Conservation (phyloP, 495 filamentous ascomycete species). For the Tuber microsphaerosporum region DNA sequence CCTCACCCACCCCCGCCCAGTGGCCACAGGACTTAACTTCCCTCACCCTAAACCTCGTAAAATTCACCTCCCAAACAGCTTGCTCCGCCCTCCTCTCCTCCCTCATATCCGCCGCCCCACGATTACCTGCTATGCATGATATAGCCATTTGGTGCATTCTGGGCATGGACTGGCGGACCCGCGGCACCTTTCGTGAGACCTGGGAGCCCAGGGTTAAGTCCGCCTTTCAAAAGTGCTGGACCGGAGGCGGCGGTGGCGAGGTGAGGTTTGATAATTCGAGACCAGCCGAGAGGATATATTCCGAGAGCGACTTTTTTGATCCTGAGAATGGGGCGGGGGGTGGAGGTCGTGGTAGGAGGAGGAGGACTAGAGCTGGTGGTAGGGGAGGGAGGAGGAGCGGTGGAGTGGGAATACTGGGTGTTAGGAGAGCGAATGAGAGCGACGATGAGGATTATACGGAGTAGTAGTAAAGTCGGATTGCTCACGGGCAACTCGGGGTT, state of each 20-base stretch:
- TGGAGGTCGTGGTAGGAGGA: constrained; percentile 34
- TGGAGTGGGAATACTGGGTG: neutral
- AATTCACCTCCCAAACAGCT: constrained; percentile 7
- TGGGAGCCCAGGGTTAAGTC: constrained; percentile 68
- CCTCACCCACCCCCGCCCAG: constrained; percentile 1
- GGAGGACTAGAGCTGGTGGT: constrained; percentile 11
- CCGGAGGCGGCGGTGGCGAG: constrained; percentile 42
- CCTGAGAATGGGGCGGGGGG: constrained; percentile 25
- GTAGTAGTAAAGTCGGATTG: neutral
- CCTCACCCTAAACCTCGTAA: constrained; percentile 11
- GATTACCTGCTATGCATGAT: neutral
- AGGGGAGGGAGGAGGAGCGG: neutral
- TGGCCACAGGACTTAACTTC: constrained; percentile 12
- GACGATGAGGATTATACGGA: neutral
- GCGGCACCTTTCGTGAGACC: constrained; percentile 29
- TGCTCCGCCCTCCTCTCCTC: constrained; percentile 19
- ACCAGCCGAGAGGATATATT: constrained; percentile 53
- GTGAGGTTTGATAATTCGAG: constrained; percentile 41
- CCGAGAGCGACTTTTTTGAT: constrained; percentile 51
- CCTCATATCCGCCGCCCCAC: constrained; percentile 14
- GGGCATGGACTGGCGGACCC: constrained; percentile 24
- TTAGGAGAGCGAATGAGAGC: neutral
- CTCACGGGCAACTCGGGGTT: neutral
- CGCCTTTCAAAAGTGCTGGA: constrained; percentile 67
- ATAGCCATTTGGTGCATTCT: constrained; percentile 22